A percentile compares a stretch with the other conserved stretches of the same genome.
phyloP scores from a whole-genome alignment of 2,329 filamentous ascomycete genomes.

The Neonectria magnoliae region DNA sequence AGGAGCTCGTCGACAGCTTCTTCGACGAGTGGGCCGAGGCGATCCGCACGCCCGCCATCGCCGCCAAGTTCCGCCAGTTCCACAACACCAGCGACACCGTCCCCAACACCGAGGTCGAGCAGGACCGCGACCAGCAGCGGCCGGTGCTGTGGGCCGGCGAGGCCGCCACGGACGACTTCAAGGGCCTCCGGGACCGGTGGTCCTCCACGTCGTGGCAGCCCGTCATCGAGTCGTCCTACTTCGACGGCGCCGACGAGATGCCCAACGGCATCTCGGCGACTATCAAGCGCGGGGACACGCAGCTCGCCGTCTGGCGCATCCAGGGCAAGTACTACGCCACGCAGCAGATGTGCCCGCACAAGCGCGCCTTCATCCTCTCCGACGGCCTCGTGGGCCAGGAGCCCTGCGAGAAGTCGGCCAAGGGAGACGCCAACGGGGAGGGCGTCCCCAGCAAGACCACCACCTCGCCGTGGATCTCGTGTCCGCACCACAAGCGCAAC shows the following conservation, averaged over 20 bases:
- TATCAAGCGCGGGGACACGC: slow-evolving; percentile 87
- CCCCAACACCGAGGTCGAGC: slow-evolving; percentile 74
- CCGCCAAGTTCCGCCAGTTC: slow-evolving; percentile 82
- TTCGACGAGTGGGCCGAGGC: slow-evolving; percentile 95
- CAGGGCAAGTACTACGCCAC: slow-evolving; percentile 83
- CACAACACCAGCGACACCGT: slow-evolving; percentile 80
- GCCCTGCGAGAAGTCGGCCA: slow-evolving; percentile 39
- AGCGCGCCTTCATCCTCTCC: slow-evolving; percentile 87
- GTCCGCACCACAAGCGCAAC: slow-evolving; percentile 90
- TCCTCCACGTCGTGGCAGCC: slow-evolving; percentile 76
- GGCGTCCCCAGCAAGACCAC: slow-evolving; percentile 39
- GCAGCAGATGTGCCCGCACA: slow-evolving; percentile 96
- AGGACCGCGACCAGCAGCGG: slow-evolving; percentile 77
- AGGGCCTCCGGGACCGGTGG: slow-evolving; percentile 71
- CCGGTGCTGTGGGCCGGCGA: slow-evolving; percentile 83
- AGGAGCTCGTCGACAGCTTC: slow-evolving; percentile 82
- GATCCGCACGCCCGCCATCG: slow-evolving; percentile 73
- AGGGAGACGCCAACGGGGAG: slow-evolving; percentile 41
- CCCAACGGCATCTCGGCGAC: slow-evolving; percentile 79
- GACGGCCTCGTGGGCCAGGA: slow-evolving; percentile 85
- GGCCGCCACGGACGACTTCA: slow-evolving; percentile 76
- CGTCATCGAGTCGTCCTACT: slow-evolving; percentile 75
- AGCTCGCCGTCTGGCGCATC: slow-evolving; percentile 87
- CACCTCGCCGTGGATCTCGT: slow-evolving; percentile 78
- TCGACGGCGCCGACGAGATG: slow-evolving; percentile 69